Evolutionary conservation across 2,329 filamentous ascomycete genomes (phyloP).

Genomic region (Fusarium cicatricum): DNA sequence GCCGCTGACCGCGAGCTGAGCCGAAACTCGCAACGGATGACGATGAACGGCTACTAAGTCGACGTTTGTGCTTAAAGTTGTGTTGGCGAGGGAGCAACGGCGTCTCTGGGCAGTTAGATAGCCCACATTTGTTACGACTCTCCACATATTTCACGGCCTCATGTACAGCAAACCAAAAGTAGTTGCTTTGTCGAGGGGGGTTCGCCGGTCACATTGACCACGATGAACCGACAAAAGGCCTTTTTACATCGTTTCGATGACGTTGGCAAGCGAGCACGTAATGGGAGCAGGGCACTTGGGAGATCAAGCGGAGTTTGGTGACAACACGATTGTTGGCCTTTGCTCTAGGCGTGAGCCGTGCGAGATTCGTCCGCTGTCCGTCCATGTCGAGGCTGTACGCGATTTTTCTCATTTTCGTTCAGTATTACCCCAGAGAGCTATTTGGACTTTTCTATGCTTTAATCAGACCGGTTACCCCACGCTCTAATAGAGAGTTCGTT

Average conservation of each 20-base stretch:
- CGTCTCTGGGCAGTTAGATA: conserved; percentile 45
- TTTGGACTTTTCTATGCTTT: conserved; percentile 50
- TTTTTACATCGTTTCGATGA: conserved; percentile 33
- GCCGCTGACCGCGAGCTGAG: conserved; percentile 94
- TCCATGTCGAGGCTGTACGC: conserved; percentile 35
- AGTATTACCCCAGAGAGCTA: conserved; percentile 48
- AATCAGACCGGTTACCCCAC: conserved; percentile 49
- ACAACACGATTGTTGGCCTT: conserved; percentile 7
- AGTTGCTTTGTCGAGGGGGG: conserved; percentile 34
- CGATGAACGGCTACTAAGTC: conserved; percentile 96
- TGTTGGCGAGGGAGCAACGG: conserved; percentile 46
- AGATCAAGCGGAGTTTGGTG: neutral
- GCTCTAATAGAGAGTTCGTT: conserved; percentile 45
- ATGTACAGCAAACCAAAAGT: conserved; percentile 41
- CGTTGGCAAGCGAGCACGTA: conserved; percentile 35
- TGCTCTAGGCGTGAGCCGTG: conserved; percentile 13
- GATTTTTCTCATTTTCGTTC: conserved; percentile 49
- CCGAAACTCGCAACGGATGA: conserved; percentile 95
- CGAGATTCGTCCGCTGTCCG: conserved; percentile 5
- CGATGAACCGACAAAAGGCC: conserved; percentile 27
- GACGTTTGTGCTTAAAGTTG: conserved; percentile 42
- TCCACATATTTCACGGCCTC: conserved; percentile 44
- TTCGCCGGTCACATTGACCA: conserved; percentile 24
- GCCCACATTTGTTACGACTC: conserved; percentile 44
- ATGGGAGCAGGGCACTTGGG: conserved; percentile 20